Conservation (phyloP, 2,329 filamentous ascomycete species). For the Scolecobasidium constrictum region DNA sequence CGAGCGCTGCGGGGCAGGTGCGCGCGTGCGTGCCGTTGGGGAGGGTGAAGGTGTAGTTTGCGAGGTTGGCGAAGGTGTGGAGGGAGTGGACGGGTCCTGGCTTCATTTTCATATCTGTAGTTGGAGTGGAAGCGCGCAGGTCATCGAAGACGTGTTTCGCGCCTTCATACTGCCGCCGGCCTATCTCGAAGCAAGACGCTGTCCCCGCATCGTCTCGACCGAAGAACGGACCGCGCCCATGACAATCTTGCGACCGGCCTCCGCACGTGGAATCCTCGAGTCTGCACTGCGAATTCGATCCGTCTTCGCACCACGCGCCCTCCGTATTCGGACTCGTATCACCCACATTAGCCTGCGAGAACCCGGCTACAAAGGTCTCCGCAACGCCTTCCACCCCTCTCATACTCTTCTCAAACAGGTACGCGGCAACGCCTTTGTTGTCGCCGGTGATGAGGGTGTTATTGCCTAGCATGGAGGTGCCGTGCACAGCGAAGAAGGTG, state of each 20-base stretch:
- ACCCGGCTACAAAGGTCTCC: slow-evolving; percentile 73
- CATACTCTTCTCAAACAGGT: slow-evolving; percentile 66
- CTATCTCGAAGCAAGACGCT: slow-evolving; percentile 66
- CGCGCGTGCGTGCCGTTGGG: slow-evolving; percentile 58
- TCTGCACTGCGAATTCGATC: slow-evolving; percentile 53
- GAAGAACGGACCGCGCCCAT: slow-evolving; percentile 63
- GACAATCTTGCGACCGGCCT: slow-evolving; percentile 58
- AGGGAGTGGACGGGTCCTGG: slow-evolving; percentile 57
- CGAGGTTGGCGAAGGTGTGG: slow-evolving; percentile 78
- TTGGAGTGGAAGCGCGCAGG: slow-evolving; percentile 22
- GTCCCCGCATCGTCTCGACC: slow-evolving; percentile 51
- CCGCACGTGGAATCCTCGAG: slow-evolving; percentile 79
- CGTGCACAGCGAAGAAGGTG: slow-evolving; percentile 88
- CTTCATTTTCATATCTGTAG: background rate
- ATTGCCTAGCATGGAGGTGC: slow-evolving; percentile 82
- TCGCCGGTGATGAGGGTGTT: slow-evolving; percentile 89
- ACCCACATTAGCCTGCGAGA: slow-evolving; percentile 83
- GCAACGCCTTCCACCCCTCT: slow-evolving; percentile 40
- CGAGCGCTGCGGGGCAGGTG: slow-evolving; percentile 80
- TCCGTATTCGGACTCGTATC: slow-evolving; percentile 84
- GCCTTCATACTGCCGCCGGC: slow-evolving; percentile 56
- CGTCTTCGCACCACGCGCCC: slow-evolving; percentile 84
- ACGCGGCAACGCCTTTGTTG: slow-evolving; percentile 89
- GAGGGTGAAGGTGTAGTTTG: slow-evolving; percentile 60
- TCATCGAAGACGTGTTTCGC: slow-evolving; percentile 49